A percentile compares a stretch with the other conserved stretches of the same genome.
Conservation (phyloP, 129 eudicot genomes). For the Smallanthus sonchifolius region DNA sequence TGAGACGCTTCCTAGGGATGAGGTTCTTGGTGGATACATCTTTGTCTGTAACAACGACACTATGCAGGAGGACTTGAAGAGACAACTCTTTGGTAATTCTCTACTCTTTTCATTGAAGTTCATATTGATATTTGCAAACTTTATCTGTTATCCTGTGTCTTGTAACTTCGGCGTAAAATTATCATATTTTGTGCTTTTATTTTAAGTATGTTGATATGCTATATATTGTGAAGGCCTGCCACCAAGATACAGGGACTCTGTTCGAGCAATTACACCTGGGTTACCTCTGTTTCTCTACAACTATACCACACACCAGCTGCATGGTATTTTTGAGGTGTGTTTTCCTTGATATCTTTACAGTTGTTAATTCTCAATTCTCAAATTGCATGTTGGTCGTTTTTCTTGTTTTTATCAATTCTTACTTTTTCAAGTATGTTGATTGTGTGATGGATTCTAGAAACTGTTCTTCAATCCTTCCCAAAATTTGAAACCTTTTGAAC, state of each 20-base stretch:
- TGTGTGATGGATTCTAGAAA: conserved; percentile 3
- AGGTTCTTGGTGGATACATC: conserved; percentile 96
- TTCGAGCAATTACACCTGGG: conserved; percentile 97
- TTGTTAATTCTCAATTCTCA: not conserved
- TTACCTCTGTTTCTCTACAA: conserved; percentile 95
- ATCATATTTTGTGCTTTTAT: not conserved
- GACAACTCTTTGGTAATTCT: conserved; percentile 84
- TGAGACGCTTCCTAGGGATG: conserved; percentile 92
- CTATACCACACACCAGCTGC: conserved; percentile 97
- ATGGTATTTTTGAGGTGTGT: conserved; percentile 97
- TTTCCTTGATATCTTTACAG: not conserved
- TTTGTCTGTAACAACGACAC: conserved; percentile 99
- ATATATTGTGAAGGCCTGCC: conserved; percentile 68
- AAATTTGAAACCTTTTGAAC: not conserved
- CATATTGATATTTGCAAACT: conserved; percentile 1
- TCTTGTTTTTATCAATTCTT: not conserved
- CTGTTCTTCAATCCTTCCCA: not conserved
- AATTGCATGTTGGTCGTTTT: not conserved
- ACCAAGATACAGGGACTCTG: conserved; percentile 96
- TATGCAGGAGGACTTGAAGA: conserved; percentile 93
- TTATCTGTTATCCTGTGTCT: not conserved
- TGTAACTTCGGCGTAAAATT: not conserved
- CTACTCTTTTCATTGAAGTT: not conserved
- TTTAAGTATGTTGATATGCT: not conserved
- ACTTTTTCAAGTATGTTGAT: not conserved